Evolutionary conservation across 1,284 basidiomycete genomes (phyloP).

Genomic region (Testicularia cyperi): DNA sequence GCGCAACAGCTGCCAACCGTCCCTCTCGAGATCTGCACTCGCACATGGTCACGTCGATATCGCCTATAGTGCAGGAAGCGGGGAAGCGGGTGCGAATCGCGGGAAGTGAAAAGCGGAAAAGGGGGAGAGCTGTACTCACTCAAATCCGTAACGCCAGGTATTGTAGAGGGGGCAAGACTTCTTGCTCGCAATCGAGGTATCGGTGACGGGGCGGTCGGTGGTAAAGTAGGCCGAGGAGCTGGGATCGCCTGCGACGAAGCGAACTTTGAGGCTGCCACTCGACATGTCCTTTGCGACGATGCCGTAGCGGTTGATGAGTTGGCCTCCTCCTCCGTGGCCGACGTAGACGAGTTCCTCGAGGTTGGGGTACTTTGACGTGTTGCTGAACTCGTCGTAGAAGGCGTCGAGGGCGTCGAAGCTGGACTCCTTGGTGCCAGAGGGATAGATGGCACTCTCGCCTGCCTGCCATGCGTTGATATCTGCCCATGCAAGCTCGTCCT

Average conservation of each 20-base stretch:
- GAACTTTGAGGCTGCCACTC: conserved; percentile 18
- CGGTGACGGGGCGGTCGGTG: conserved; percentile 40
- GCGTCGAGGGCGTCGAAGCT: conserved; percentile 54
- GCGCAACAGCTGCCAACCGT: too few species aligned
- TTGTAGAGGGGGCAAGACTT: conserved; percentile 44
- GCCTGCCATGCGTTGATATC: conserved; percentile 57
- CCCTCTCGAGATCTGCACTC: too few species aligned
- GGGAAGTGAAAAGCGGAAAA: too few species aligned
- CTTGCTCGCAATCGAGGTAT: conserved; percentile 35
- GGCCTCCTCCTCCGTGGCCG: conserved; percentile 58
- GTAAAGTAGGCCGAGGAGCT: conserved; percentile 52
- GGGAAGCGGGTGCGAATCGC: too few species aligned
- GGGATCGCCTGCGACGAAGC: conserved; percentile 56
- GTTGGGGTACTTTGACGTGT: conserved; percentile 36
- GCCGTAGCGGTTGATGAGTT: conserved; percentile 53
- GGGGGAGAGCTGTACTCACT: neutral
- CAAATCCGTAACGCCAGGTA: conserved; percentile 57
- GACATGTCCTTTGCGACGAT: conserved; percentile 41
- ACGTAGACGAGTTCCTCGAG: conserved; percentile 54
- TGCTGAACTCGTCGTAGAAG: conserved; percentile 43
- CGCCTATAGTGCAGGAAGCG: too few species aligned
- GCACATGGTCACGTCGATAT: too few species aligned
- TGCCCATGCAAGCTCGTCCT: conserved; percentile 46
- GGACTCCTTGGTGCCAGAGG: conserved; percentile 30
- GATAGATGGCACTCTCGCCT: conserved; percentile 50